Base-by-base conservation (phyloP, 306 rosid species). In the Mimosa bimucronata region DNA sequence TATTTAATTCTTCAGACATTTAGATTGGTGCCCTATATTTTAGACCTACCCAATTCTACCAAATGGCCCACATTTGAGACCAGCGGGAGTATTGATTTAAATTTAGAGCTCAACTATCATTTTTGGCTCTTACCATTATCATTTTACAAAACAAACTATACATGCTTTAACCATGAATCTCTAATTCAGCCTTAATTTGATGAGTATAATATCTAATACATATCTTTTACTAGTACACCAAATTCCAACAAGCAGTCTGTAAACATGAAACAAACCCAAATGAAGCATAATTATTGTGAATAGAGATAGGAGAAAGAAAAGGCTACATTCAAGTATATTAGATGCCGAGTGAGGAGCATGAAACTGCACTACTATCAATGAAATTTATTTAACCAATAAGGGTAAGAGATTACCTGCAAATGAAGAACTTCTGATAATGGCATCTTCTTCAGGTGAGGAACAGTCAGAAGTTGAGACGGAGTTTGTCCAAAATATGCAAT, bases 401-500 rank as follows among this genome's bases (percentile, higher is more conserved):
- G 34, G 10, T 58, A 53, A 41, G 64, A 13, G 67, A 44, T 74
- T 86, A 95, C 99, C 99, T 95, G 99, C 91, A 95, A 83, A 86
- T 91, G 99, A 68, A 93, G 93, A 75, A 90, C 97, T 81, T 95
- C 98, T 14, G 93, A 79, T 79, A 93, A 75, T 21, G 97, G 92
- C 88, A 80, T 88, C 88, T 81, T 93, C 83, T 87, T 89, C 81
- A 91, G 69, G 80, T 95, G 99, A 87, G 99, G 99, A 79, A 89
- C 78, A 7, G 92, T 91, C 64, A 95, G 85, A 83, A 95, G 99
- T 89, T 93, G 98, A 62, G 98, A 95, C 15, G 99, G 99, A 23
- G 98, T 95, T 85, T 95, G 98, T 72, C 99, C 99, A 83, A 93
- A 95, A 88, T 95, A 95, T 48, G 99, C 97, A 79, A 95, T 95